Evolutionary conservation across 768 basidiomycete genomes (phyloP).

Genomic region (Tephrocybe rancida): DNA sequence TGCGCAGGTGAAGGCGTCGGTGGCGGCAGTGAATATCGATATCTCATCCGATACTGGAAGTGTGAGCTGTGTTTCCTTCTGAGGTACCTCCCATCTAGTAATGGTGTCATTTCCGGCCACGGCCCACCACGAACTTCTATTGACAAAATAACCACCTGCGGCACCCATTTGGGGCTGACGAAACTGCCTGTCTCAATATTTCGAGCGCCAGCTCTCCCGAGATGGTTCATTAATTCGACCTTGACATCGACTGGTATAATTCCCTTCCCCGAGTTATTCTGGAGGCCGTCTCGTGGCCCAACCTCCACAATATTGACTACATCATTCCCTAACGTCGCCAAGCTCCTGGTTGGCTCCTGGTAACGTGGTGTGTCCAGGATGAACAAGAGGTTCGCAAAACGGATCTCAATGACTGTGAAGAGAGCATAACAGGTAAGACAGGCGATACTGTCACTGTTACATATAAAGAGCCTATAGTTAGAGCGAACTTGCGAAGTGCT

Average conservation of each 20-base stretch:
- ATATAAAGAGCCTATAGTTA: too few species aligned
- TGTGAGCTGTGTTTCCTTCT: conserved; percentile 44
- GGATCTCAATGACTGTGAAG: conserved; percentile 14
- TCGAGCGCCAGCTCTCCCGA: conserved; percentile 66
- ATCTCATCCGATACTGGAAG: conserved; percentile 77
- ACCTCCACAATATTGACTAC: conserved; percentile 82
- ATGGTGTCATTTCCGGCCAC: not conserved
- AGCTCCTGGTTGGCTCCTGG: conserved; percentile 35
- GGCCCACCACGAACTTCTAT: not conserved
- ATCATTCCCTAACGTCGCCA: conserved; percentile 29
- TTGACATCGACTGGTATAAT: conserved; percentile 75
- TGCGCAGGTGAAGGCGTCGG: conserved; percentile 82
- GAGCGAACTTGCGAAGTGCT: too few species aligned
- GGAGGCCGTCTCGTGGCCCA: conserved; percentile 88
- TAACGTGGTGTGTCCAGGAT: not conserved
- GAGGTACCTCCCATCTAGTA: conserved; percentile 87
- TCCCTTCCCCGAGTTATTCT: conserved; percentile 84
- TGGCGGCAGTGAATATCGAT: conserved; percentile 88
- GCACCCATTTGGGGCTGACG: conserved; percentile 92
- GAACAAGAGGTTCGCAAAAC: conserved; percentile 3
- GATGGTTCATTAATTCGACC: conserved; percentile 75
- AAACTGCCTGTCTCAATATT: conserved; percentile 88
- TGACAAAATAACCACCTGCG: conserved; percentile 60
- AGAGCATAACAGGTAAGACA: too few species aligned
- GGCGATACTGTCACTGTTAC: too few species aligned